Evolutionary conservation across 257 asterid genomes (phyloP).

Genomic region (Primulina tabacum): DNA sequence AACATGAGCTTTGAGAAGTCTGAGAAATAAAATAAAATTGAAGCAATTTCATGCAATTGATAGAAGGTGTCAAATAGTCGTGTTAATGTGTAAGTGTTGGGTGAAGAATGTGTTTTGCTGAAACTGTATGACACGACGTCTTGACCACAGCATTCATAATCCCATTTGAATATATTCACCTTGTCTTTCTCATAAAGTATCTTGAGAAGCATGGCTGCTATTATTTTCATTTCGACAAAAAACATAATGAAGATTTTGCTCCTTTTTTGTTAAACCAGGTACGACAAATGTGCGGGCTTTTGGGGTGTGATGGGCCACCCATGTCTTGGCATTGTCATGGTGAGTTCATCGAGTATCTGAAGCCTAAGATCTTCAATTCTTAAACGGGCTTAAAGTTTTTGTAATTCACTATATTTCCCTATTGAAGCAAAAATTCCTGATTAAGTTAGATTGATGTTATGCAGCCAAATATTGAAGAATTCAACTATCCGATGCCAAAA

Average conservation of each 20-base stretch:
- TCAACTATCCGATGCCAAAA: conserved; percentile 61
- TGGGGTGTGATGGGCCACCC: conserved; percentile 98
- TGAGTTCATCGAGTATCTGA: conserved; percentile 37
- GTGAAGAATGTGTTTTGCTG: background rate
- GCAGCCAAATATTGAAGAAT: conserved; percentile 94
- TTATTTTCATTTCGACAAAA: conserved; percentile 3
- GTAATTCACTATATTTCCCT: background rate
- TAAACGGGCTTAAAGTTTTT: background rate
- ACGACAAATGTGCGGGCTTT: conserved; percentile 82
- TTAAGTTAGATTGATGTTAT: conserved; percentile 20
- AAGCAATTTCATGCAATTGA: conserved; percentile 14
- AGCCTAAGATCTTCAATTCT: background rate
- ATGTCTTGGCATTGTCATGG: conserved; percentile 83
- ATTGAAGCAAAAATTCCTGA: background rate
- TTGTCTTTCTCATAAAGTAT: background rate
- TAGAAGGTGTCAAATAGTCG: background rate
- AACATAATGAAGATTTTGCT: conserved; percentile 26
- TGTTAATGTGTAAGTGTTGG: conserved; percentile 3
- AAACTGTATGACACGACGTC: background rate
- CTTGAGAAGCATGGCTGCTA: background rate
- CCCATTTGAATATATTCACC: conserved; percentile 3
- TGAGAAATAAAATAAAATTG: conserved; percentile 2
- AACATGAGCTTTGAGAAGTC: conserved; percentile 11
- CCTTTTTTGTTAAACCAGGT: conserved; percentile 46
- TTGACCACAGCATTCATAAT: background rate